phyloP scores from a whole-genome alignment of 495 filamentous ascomycete genomes.

The Niebla homalea region DNA sequence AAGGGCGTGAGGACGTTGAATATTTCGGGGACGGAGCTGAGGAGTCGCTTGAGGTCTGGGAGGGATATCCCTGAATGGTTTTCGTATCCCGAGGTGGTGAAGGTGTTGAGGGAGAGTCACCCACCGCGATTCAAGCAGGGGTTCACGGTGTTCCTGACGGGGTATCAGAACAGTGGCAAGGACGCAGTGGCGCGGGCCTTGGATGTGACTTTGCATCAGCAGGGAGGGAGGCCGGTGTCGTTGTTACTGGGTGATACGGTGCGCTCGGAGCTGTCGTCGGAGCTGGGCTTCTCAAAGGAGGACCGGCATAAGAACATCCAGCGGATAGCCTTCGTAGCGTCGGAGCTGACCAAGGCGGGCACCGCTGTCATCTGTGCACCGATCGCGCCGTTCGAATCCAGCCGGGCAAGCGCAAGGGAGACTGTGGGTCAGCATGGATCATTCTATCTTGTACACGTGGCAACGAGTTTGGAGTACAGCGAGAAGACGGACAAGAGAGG shows the following conservation, averaged over 20 bases:
- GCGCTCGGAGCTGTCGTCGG: slow-evolving; percentile 79
- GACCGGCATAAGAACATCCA: slow-evolving; percentile 93
- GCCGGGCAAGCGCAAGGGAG: slow-evolving; percentile 63
- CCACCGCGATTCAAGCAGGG: slow-evolving; percentile 79
- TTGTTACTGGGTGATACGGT: slow-evolving; percentile 92
- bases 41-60: slow-evolving; percentile 74
- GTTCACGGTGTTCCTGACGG: slow-evolving; percentile 96
- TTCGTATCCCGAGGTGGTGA: slow-evolving; percentile 97
- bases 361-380: slow-evolving; percentile 93
- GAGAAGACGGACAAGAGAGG: slow-evolving; percentile 93
- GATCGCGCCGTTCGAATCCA: slow-evolving; percentile 84
- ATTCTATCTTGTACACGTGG: slow-evolving; percentile 92
- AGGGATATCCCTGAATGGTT: slow-evolving; percentile 98
- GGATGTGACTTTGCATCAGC: slow-evolving; percentile 96
- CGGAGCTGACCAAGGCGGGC: slow-evolving; percentile 83
- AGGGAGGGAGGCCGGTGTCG: slow-evolving; percentile 87
- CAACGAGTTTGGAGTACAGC: slow-evolving; percentile 78
- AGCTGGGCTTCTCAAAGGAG: slow-evolving; percentile 86
- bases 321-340: slow-evolving; percentile 91
- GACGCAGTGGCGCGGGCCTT: slow-evolving; percentile 90
- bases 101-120: slow-evolving; percentile 87
- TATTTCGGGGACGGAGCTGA: slow-evolving; percentile 94
- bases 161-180: slow-evolving; percentile 93
- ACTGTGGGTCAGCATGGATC: slow-evolving; percentile 73
- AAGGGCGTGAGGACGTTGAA: slow-evolving; percentile 79